Evolutionary conservation across 139 green algal genomes (phyloP), one percentile per base, ranked within the genome.

Genomic region (Chlamydomonas applanata): DNA sequence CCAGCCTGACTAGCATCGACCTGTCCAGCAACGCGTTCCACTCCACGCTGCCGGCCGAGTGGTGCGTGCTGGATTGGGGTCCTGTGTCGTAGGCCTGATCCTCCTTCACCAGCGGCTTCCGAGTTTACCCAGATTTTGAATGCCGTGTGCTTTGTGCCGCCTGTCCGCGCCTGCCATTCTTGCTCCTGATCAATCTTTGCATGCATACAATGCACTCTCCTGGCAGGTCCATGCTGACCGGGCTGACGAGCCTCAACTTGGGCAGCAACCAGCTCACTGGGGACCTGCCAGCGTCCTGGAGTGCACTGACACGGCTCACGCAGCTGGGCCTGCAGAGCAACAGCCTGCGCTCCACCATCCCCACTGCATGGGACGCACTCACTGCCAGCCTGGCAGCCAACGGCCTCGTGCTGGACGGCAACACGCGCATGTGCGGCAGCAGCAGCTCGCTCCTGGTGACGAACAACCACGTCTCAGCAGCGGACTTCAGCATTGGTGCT

Each of bases 41-140:
- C 20, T 27, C 52, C 56, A 57, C 56, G 19, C 73, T 83, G 17
- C 72, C 72, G 2, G 35, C 52, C 20, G 25, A 56, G 1, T 85
- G 65, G 64, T 73, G 40, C 22, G 22, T 22, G 32, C 3, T 63
- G 40, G n/a, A n/a, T n/a, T n/a, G n/a, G n/a, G n/a, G n/a, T n/a
- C n/a, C n/a, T n/a, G n/a, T n/a, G n/a, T n/a, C n/a, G n/a, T n/a
- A n/a, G n/a, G n/a, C n/a, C n/a, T n/a, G n/a, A n/a, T n/a, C n/a
- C n/a, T n/a, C n/a, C n/a, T n/a, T n/a, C n/a, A n/a, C n/a, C n/a
- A n/a, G n/a, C n/a, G n/a, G n/a, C n/a, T n/a, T n/a, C n/a, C n/a
- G n/a, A n/a, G n/a, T n/a, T n/a, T n/a, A n/a, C n/a, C n/a, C n/a
- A n/a, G n/a, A n/a, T n/a, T n/a, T n/a, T n/a, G n/a, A n/a, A n/a